Percentiles rank a stretch among this genome's conserved stretches.
Evolutionary conservation across 2,329 filamentous ascomycete genomes (phyloP).

Genomic region (Cladosporium oxysporum): DNA sequence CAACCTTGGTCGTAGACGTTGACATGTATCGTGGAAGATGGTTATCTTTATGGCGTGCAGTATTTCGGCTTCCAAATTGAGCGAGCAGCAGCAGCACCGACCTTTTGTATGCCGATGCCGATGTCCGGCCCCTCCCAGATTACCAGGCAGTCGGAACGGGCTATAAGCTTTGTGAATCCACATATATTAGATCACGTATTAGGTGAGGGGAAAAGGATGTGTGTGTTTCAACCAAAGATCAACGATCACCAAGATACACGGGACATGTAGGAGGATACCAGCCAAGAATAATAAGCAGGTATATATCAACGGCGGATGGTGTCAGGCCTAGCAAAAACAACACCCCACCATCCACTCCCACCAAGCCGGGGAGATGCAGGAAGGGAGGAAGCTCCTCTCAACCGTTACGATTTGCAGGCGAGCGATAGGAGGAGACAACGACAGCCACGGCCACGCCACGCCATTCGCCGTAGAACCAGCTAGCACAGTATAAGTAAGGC

Average conservation of each 20-base stretch:
- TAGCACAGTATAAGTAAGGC: neutral
- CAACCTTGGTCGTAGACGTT: neutral
- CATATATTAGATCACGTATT: neutral
- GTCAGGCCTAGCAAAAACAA: neutral
- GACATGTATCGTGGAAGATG: neutral
- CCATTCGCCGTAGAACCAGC: constrained; percentile 8
- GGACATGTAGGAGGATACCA: neutral
- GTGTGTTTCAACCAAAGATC: neutral
- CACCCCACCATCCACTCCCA: neutral
- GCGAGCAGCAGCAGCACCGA: neutral
- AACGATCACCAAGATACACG: neutral
- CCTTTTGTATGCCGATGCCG: neutral
- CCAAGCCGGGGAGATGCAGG: constrained; percentile 7
- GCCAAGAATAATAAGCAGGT: neutral
- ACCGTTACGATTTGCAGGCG: constrained; percentile 5
- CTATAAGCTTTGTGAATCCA: neutral
- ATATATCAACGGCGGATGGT: neutral
- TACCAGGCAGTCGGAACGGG: neutral
- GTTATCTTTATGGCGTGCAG: neutral
- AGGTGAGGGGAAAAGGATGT: neutral
- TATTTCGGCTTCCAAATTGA: neutral
- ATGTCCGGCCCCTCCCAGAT: neutral
- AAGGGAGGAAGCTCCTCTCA: neutral
- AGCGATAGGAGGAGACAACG: neutral
- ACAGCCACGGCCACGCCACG: constrained; percentile 7